Base-by-base conservation (phyloP, 1,284 basidiomycete species). In the Ustilago shanxiensis region DNA sequence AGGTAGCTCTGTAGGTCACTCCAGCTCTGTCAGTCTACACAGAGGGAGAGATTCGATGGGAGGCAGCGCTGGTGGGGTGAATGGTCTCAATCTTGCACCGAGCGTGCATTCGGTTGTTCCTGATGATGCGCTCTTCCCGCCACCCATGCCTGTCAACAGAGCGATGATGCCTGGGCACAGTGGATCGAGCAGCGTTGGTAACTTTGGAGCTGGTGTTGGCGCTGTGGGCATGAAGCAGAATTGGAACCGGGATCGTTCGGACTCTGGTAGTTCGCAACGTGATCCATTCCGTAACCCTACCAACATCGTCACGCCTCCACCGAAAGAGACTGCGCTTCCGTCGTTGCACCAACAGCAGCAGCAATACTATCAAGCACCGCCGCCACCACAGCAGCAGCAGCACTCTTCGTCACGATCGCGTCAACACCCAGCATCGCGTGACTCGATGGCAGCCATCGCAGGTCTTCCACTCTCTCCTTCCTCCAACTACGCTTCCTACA, bases 51-150 rank as follows among this genome's bases (percentile, higher is more conserved):
- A 74, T n/a, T 77, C 74, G 24, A 35, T 72, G 26, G 62, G 69
- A 18, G 73, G 59, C n/a, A 16, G 28, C 4, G 50, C 33, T 5
- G 53, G 39, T 13, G 65, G 22, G 8, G 45, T 39, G 8, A 59
- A 18, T 16, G 41, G 47, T 13, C 22, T 57, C 20, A 62, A 52
- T 37, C 29, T 45, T 11, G 75, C 66, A 5, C 57, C 60, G 2
- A 71, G 66, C 29, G 71, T 77, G 14, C 72, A 77, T 55, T 70
- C 71, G 28, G 60, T 74, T 6, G 75, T 77, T 26, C 75, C 75
- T 6, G 75, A 77, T 33, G 72, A 74, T 18, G 75, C 75, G 20
- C 60, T 77, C 18, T 77, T 77, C 56, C 75, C 75, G 33, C 75
- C 75, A 2, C 75, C 75, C 1, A 51, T 63, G 67, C 64, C 72